These are phyloP conservation scores for Xylariales sp. DNA, from an alignment of 2,329 filamentous ascomycete species.

Conservation along the genomic window DNA sequence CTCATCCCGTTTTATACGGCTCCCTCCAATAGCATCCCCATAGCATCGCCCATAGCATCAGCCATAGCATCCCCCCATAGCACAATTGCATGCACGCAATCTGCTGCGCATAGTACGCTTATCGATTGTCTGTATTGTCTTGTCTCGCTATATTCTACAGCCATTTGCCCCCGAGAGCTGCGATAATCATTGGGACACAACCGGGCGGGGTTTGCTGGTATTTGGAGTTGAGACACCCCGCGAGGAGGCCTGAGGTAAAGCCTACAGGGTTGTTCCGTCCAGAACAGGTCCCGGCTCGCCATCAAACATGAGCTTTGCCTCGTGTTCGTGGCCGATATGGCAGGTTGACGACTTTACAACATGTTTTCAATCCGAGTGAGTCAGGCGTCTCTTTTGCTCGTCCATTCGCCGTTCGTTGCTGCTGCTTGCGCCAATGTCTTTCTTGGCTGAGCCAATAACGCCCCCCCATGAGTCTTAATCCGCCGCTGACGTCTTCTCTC, in stretches of 20 bases:
- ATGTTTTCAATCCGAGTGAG: slow-evolving; percentile 76
- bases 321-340: slow-evolving; percentile 70
- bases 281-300: slow-evolving; percentile 31
- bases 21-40: not conserved
- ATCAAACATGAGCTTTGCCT: slow-evolving; percentile 59
- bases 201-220: slow-evolving; percentile 26
- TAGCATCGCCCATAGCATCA: not conserved
- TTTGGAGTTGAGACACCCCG: slow-evolving; percentile 30
- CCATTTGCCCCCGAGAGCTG: slow-evolving; percentile 17
- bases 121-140: slow-evolving; percentile 15
- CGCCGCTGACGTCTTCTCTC: slow-evolving; percentile 17
- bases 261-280: slow-evolving; percentile 22
- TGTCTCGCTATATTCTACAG: not conserved
- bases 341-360: slow-evolving; percentile 71
- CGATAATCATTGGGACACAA: slow-evolving; percentile 17
- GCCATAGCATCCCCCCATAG: not conserved
- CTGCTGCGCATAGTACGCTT: not conserved
- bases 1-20: not conserved
- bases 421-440: no score
- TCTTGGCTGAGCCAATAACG: slow-evolving; percentile 3
- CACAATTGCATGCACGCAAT: slow-evolving; percentile 11
- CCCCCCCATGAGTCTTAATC: not conserved
- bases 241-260: slow-evolving; percentile 30
- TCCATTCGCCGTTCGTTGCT: not conserved
- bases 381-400: slow-evolving; percentile 36